Base-by-base conservation (phyloP, 75 land plant genomes). In the Sequoiadendron giganteum region DNA sequence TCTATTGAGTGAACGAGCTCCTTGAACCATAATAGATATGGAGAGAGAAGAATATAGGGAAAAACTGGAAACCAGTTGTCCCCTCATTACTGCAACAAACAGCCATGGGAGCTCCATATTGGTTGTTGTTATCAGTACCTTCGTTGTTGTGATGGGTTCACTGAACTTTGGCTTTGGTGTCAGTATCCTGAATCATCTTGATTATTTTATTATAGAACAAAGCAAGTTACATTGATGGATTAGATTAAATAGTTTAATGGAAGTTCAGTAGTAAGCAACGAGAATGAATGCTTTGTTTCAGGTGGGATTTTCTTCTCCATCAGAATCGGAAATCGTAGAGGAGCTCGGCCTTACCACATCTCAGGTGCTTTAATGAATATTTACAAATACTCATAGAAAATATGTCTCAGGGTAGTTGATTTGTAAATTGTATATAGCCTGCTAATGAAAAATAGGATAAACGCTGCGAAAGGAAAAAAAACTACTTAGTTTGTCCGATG, bases 31-130 rank as follows among this genome's bases (percentile, higher is more conserved):
- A 77, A 38, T 40, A 39, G 49, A 45, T 49, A 81, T 81, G 83
- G 83, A 81, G 49, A 81, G 49, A 81, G 52, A 48, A 10, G 83
- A 45, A 81, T 30, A 8, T 8, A 10, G 48, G 9, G 83, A 45
- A 45, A 32, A 30, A 70, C 14, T 72, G 76, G 36, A 72, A 30
- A 9, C 10, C 14, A 32, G 36, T n/a, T 10, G 2, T 10, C 36
- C 76, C 7, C 36, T 72, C 14, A 11, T 72, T 72, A 72, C 32
- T n/a, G 36, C 10, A 72, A 72, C 15, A 28, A 45, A 30, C 49
- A 8, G 83, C 48, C 83, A 81, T 81, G n/a, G 32, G 14, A n/a
- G 83, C 83, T 81, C 83, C 5, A 9, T 43, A 81, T 42, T 81
- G 83, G 48, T 81, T 40, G 83, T 81, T 43, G 14, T 45, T 28